Conservation (phyloP, 805 yeast genomes). For the Saccharomyces eubayanus region DNA sequence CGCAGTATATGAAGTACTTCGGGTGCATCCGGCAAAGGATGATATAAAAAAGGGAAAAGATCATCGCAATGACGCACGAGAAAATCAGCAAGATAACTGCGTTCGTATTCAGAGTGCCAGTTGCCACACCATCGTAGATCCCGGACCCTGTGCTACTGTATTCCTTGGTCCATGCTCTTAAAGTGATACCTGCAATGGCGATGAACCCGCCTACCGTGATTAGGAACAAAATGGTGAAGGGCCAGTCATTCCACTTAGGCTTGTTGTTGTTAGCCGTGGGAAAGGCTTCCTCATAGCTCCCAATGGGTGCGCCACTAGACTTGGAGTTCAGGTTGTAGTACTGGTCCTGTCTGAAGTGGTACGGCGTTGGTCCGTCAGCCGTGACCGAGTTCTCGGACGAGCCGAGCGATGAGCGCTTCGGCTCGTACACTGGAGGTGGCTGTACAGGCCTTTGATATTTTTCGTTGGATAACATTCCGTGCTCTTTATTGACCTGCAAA, state of each 20-base stretch:
- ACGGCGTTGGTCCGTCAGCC: slow-evolving; percentile 10
- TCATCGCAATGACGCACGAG: slow-evolving; percentile 50
- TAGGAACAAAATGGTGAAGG: slow-evolving; percentile 49
- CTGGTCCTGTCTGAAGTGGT: slow-evolving; percentile 21
- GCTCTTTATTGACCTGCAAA: not conserved
- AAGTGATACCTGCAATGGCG: slow-evolving; percentile 59
- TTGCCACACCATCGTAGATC: slow-evolving; percentile 44
- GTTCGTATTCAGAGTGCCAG: slow-evolving; percentile 66
- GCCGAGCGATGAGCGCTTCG: slow-evolving; percentile 1
- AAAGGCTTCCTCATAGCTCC: slow-evolving; percentile 60
- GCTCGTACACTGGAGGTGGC: slow-evolving; percentile 14
- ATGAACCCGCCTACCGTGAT: slow-evolving; percentile 54
- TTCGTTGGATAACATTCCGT: slow-evolving; percentile 2
- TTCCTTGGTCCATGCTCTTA: slow-evolving; percentile 53
- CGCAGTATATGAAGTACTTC: slow-evolving; percentile 54
- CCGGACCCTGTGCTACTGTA: slow-evolving; percentile 52
- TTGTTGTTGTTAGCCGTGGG: slow-evolving; percentile 39
- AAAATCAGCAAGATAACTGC: slow-evolving; percentile 65
- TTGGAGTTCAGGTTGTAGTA: slow-evolving; percentile 27
- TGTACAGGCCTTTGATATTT: slow-evolving; percentile 13
- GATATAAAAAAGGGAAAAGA: slow-evolving; percentile 49
- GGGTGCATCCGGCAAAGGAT: slow-evolving; percentile 59
- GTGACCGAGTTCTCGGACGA: not conserved
- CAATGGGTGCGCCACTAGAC: slow-evolving; percentile 33
- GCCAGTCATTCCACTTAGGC: slow-evolving; percentile 65